Conservation (phyloP, 2,329 filamentous ascomycete genomes). For the Colletotrichum tofieldiae region DNA sequence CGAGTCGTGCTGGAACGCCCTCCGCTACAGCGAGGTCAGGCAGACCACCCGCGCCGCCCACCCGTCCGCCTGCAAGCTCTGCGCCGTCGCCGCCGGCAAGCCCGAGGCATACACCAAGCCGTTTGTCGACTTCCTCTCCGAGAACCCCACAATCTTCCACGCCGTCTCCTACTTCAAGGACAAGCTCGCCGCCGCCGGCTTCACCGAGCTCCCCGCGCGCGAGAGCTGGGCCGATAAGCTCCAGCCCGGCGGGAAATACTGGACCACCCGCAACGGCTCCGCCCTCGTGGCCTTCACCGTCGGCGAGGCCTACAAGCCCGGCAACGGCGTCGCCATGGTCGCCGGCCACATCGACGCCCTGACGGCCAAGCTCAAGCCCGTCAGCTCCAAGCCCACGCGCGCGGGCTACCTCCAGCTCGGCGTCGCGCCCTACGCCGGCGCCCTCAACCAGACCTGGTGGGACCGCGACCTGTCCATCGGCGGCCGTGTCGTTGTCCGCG, state of each 20-base stretch:
- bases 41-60: slow-evolving; percentile 38
- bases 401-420: slow-evolving; percentile 91
- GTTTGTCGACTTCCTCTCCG: slow-evolving; percentile 88
- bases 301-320: slow-evolving; percentile 84
- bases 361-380: slow-evolving; percentile 91
- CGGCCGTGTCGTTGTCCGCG: slow-evolving; percentile 87
- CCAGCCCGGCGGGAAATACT: slow-evolving; percentile 89
- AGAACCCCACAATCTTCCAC: slow-evolving; percentile 96
- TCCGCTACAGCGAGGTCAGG: slow-evolving; percentile 40
- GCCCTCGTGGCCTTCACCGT: slow-evolving; percentile 89
- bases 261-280: slow-evolving; percentile 86
- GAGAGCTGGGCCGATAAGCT: slow-evolving; percentile 83
- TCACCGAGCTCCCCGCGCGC: slow-evolving; percentile 83
- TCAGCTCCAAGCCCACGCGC: slow-evolving; percentile 86
- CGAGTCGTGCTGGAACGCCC: slow-evolving; percentile 42
- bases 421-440: slow-evolving; percentile 93
- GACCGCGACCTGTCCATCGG: slow-evolving; percentile 94
- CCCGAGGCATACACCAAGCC: slow-evolving; percentile 83
- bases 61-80: slow-evolving; percentile 54
- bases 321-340: slow-evolving; percentile 90
- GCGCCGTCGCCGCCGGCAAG: slow-evolving; percentile 57
- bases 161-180: slow-evolving; percentile 84
- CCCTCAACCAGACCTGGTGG: slow-evolving; percentile 93
- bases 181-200: slow-evolving; percentile 81
- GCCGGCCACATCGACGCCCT: slow-evolving; percentile 95